Percentiles rank a stretch among this genome's conserved stretches.
phyloP scores from a whole-genome alignment of 164 flowering plant species.

The Amborella trichopoda region DNA sequence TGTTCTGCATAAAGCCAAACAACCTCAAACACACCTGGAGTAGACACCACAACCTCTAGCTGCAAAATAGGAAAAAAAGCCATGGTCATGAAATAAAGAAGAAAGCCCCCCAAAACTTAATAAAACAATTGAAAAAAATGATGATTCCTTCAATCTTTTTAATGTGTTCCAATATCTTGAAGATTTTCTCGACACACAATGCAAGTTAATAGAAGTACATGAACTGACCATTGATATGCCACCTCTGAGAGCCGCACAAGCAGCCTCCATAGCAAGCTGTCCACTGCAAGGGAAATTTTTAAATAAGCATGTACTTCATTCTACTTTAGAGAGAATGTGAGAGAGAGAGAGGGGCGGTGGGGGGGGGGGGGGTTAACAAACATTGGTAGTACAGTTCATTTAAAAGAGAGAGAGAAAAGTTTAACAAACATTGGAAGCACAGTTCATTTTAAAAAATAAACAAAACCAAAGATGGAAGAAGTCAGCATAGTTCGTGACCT shows the following conservation, averaged over 20 bases:
- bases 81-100: neutral
- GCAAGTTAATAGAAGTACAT: neutral
- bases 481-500: too few species aligned
- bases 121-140: neutral
- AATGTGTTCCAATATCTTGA: neutral
- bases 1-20: slow-evolving; percentile 3
- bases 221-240: slow-evolving; percentile 70
- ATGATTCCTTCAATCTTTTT: neutral
- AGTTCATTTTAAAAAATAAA: neutral
- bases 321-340: neutral
- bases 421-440: neutral
- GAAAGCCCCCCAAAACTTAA: neutral
- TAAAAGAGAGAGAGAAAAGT: neutral
- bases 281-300: slow-evolving; percentile 19
- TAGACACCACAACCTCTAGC: slow-evolving; percentile 68
- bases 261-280: slow-evolving; percentile 62
- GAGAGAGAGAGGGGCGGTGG: neutral
- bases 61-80: slow-evolving; percentile 18
- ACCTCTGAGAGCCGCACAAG: slow-evolving; percentile 48
- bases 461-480: neutral
- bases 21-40: slow-evolving; percentile 81
- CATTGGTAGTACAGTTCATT: neutral
- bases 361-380: neutral
- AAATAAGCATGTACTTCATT: slow-evolving; percentile 1
- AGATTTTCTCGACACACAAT: neutral